These are phyloP conservation scores for Trichoderma gamsii DNA, from an alignment of 495 filamentous ascomycete genomes.

Conservation along the genomic window DNA sequence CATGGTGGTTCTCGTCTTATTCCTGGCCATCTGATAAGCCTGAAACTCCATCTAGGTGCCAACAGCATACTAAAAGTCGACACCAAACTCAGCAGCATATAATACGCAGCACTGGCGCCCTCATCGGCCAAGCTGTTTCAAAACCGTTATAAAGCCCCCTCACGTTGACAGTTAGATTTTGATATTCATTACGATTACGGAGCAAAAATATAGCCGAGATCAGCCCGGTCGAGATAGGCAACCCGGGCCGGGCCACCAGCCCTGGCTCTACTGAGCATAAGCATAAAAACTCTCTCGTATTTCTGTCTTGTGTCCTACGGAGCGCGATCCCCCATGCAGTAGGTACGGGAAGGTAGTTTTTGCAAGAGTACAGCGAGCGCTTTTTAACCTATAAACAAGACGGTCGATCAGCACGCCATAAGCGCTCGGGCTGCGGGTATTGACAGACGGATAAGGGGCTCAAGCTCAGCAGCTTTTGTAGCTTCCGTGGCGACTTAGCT, in stretches of 20 bases:
- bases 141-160: neutral
- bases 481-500: neutral
- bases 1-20: too few relatives aligned
- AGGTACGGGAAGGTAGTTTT: too few relatives aligned
- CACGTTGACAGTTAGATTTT: neutral
- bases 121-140: neutral
- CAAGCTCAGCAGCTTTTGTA: neutral
- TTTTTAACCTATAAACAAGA: neutral
- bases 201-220: slow-evolving; percentile 4
- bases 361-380: too few relatives aligned
- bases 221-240: neutral
- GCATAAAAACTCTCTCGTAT: slow-evolving; percentile 1
- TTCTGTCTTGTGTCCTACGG: neutral
- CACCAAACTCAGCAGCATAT: neutral
- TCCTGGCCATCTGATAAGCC: too few relatives aligned
- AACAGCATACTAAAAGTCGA: neutral
- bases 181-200: slow-evolving; percentile 10
- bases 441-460: neutral
- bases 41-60: too few relatives aligned
- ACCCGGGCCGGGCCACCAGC: slow-evolving; percentile 2
- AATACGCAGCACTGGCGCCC: too few relatives aligned
- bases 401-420: neutral
- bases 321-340: neutral
- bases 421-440: neutral
- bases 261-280: slow-evolving; percentile 7